Evolutionary conservation across 768 basidiomycete genomes (phyloP), one percentile per base, ranked within the genome.

Genomic region (Leccinum imitatum): DNA sequence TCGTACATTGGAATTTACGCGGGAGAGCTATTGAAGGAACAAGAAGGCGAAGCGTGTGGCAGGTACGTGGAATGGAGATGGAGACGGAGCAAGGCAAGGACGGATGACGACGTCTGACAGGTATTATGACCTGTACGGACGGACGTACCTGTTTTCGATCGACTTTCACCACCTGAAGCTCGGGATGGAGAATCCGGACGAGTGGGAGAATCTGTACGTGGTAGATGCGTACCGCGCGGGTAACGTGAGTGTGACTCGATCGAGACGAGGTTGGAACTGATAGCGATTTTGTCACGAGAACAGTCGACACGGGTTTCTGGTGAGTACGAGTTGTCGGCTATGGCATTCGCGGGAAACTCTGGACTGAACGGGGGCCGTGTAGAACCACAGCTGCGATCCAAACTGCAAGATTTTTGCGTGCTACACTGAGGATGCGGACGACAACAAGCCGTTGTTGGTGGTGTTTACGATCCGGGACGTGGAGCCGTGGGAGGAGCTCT

Each of bases 341-440:
- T 35, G 41, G 41, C 41, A 44, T 44, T 3, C 41, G 41, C 41
- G 41, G n/a, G 41, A 44, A n/a, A 31, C 30, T 31, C 30, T 44
- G n/a, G 4, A n/a, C 41, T 44, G 41, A 44, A n/a, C 41, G 41
- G 41, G 41, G n/a, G 41, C 41, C n/a, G 41, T n/a, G 3, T 60
- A 95, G 93, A 97, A 96, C 64, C 93, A 97, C 65, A 93, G 90
- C 17, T 96, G 95, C 66, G 87, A 93, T 58, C 94, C 94, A 0
- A 97, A 96, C 69, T 86, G 88, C 63, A 70, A 70, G 6, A 80
- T 94, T 21, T 80, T 80, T n/a, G 79, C 90, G 0, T 87, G 84
- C 50, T 91, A 94, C 65, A 86, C 91, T 72, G 87, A 93, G 64
- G 92, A 93, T 54, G 80, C 83, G 13, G 84, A 91, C 64, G 66